Evolutionary conservation across 1,139 yeast species (phyloP).

Genomic region (Protomyces macrosporus): DNA sequence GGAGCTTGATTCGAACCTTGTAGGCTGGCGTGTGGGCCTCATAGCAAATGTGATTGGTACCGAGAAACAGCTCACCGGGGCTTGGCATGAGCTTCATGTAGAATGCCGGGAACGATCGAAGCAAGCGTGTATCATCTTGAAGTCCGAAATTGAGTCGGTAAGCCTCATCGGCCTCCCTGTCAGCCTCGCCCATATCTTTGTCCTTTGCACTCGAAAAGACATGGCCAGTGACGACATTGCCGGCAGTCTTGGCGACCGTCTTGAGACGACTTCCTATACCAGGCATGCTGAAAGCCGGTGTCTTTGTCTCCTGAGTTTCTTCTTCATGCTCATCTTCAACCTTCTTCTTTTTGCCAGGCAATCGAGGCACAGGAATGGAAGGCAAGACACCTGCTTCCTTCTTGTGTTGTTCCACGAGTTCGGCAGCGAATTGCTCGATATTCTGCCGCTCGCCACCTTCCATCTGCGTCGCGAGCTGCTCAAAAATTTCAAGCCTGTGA

Average conservation of each 20-base stretch:
- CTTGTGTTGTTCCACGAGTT: slow-evolving; percentile 1
- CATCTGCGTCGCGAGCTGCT: not conserved
- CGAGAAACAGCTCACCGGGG: slow-evolving; percentile 76
- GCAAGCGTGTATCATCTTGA: slow-evolving; percentile 47
- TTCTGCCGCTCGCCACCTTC: not conserved
- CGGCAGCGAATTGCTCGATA: slow-evolving; percentile 1
- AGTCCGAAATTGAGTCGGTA: slow-evolving; percentile 66
- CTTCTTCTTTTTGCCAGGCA: not conserved
- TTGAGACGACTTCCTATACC: not conserved
- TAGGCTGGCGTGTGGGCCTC: slow-evolving; percentile 75
- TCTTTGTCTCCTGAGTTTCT: not conserved
- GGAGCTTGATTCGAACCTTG: slow-evolving; percentile 76
- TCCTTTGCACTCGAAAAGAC: not conserved
- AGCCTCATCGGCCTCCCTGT: slow-evolving; percentile 36
- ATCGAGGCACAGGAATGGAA: not conserved
- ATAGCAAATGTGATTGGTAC: slow-evolving; percentile 64
- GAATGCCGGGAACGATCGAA: slow-evolving; percentile 69
- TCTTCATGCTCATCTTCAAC: not conserved
- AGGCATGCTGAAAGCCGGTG: not conserved
- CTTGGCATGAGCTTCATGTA: slow-evolving; percentile 66
- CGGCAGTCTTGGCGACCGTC: not conserved
- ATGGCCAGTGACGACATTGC: not conserved
- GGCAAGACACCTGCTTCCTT: not conserved
- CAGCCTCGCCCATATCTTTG: not conserved
- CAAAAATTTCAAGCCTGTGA: not conserved